Percentiles rank a stretch among this genome's conserved stretches.
Conservation (phyloP, 345 rosid species). For the Eucalyptus cloeziana region DNA sequence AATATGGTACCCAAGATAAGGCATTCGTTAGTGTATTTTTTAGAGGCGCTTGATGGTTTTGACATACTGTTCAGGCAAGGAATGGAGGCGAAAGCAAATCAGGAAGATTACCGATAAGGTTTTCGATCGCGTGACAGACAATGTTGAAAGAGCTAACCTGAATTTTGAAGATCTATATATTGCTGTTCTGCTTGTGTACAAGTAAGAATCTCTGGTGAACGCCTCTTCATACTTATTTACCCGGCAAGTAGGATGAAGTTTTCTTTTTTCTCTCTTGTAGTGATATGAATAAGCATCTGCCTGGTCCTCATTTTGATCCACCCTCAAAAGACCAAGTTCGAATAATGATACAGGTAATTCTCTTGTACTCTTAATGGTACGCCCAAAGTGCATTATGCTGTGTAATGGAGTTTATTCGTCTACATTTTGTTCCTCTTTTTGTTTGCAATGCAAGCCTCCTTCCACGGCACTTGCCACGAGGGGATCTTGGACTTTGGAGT, state of each 20-base stretch:
- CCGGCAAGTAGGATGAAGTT: background rate
- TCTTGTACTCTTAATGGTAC: background rate
- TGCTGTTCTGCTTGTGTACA: slow-evolving; percentile 75
- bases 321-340: slow-evolving; percentile 63
- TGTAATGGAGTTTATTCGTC: background rate
- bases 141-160: slow-evolving; percentile 44
- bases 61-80: slow-evolving; percentile 37
- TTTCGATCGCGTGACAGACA: slow-evolving; percentile 31
- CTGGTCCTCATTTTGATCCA: slow-evolving; percentile 97
- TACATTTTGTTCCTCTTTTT: background rate
- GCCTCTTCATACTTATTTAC: background rate
- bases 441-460: background rate
- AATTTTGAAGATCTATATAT: slow-evolving; percentile 82
- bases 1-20: background rate
- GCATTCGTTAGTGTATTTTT: background rate
- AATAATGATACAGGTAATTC: slow-evolving; percentile 47
- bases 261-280: slow-evolving; percentile 10
- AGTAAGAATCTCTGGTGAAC: slow-evolving; percentile 22
- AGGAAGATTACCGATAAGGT: slow-evolving; percentile 55
- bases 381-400: background rate
- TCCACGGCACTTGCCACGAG: background rate
- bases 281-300: slow-evolving; percentile 79
- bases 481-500: background rate
- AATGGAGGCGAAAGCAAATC: slow-evolving; percentile 72
- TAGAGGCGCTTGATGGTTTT: background rate